Percentiles rank a stretch among this genome's conserved stretches.
Conservation (phyloP, 768 basidiomycete species). For the Collybia sp. region DNA sequence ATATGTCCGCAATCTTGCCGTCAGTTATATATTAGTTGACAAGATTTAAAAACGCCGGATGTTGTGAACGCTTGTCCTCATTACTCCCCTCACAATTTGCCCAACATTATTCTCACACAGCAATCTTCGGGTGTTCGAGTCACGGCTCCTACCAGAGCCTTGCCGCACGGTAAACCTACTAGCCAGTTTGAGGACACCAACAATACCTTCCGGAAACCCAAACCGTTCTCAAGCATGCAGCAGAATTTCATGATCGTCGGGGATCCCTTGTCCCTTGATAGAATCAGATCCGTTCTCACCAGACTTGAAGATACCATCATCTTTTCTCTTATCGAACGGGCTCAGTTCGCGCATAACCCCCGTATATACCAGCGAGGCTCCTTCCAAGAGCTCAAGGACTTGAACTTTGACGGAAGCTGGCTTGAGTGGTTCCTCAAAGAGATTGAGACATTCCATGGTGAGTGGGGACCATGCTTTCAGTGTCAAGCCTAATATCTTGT, state of each 20-base stretch:
- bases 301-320: slow-evolving; percentile 99
- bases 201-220: too few relatives aligned
- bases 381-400: slow-evolving; percentile 70
- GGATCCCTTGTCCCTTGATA: slow-evolving; percentile 83
- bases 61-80: too few relatives aligned
- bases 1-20: too few relatives aligned
- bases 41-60: too few relatives aligned
- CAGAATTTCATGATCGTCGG: slow-evolving; percentile 71
- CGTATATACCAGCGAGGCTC: slow-evolving; percentile 79
- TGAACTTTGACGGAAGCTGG: slow-evolving; percentile 85
- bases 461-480: slow-evolving; percentile 19
- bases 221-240: slow-evolving; percentile 14
- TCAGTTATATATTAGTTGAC: too few relatives aligned
- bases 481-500: slow-evolving; percentile 5
- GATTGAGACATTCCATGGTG: slow-evolving; percentile 93
- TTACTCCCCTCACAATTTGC: too few relatives aligned
- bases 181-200: too few relatives aligned
- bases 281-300: slow-evolving; percentile 81
- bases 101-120: too few relatives aligned
- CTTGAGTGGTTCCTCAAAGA: slow-evolving; percentile 97
- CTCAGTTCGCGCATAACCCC: slow-evolving; percentile 93
- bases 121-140: too few relatives aligned
- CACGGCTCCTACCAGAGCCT: too few relatives aligned
- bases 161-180: too few relatives aligned
- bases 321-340: slow-evolving; percentile 94